Base-by-base conservation (phyloP, 2,329 filamentous ascomycete genomes). In the Paraconiothyrium sp. region DNA sequence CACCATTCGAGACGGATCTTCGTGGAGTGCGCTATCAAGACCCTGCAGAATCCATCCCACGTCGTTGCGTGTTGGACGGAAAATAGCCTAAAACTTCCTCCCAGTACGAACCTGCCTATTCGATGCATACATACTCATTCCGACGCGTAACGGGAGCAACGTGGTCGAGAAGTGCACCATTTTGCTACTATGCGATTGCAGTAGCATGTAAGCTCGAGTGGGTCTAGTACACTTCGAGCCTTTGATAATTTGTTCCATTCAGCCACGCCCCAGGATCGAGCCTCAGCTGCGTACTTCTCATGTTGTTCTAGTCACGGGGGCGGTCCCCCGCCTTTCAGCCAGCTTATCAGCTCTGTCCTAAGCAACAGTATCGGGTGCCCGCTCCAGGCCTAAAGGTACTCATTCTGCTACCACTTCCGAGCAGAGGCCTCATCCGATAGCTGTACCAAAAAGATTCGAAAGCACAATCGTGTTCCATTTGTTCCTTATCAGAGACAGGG, bases 61-160 rank as follows among this genome's bases (percentile, higher is more conserved):
- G 35, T 34, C 32, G 34, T 32, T 14, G 11, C 20, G 3, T 13
- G 13, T 6, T 41, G 27, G 27, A 6, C 27, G 24, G 37, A 39
- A 32, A 54, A 54, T 35, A 55, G 39, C 52, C 39, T 46, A 44
- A 44, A 34, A 3, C 24, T 55, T 55, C 24, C 39, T 44, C 39
- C 3, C 49, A 11, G 39, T 55, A 20, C 49, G 16, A 55, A 22
- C 2, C 35, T 34, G 3, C 52, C 27, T 14, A 55, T 55, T 22
- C 37, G 39, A 46, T 27, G 20, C 14, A n/a, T 30, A 7, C 8
- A 8, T 32, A 2, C 14, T 30, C 14, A 11, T 5, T 7, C 13
- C 22, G 13, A 27, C n/a, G 7, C 35, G 37, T 5, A 32, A 30
- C 13, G 24, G 11, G n/a, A 24, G 27, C 24, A 44, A 27, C 16